Percentiles rank a stretch among this genome's conserved stretches.
Evolutionary conservation across 2,329 filamentous ascomycete species (phyloP).

Genomic region (Diaporthe vaccinii): DNA sequence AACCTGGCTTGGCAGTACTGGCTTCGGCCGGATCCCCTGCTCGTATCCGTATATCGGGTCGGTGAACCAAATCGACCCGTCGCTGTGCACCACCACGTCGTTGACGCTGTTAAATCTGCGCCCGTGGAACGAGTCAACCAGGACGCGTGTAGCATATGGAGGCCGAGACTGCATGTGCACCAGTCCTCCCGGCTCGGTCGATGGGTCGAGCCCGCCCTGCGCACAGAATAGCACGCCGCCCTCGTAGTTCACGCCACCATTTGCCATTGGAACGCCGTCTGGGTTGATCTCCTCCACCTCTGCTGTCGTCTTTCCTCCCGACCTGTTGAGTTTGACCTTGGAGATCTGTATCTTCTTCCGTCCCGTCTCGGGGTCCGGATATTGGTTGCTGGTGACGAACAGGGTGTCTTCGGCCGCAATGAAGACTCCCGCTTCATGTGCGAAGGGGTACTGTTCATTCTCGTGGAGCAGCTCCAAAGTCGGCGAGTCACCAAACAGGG

Average conservation of each 20-base stretch:
- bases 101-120: conserved; percentile 64
- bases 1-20: conserved; percentile 60
- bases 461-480: conserved; percentile 54
- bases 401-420: conserved; percentile 28
- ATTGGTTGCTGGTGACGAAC: conserved; percentile 54
- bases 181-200: conserved; percentile 47
- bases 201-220: conserved; percentile 50
- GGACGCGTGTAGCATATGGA: conserved; percentile 46
- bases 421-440: conserved; percentile 58
- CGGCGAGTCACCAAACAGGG: conserved; percentile 53
- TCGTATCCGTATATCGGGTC: conserved; percentile 63
- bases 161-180: conserved; percentile 50
- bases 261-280: conserved; percentile 57
- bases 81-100: conserved; percentile 59
- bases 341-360: conserved; percentile 50
- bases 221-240: conserved; percentile 58
- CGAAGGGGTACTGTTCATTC: conserved; percentile 58
- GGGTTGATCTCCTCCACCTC: conserved; percentile 50
- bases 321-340: conserved; percentile 44
- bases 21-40: conserved; percentile 59
- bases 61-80: conserved; percentile 64
- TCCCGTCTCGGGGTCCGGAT: conserved; percentile 42
- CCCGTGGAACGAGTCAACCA: conserved; percentile 58
- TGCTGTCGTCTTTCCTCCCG: conserved; percentile 28
- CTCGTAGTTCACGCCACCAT: conserved; percentile 63